Evolutionary conservation across 2,329 filamentous ascomycete species (phyloP), one percentile per base, ranked within the genome.

Genomic region (Aspergillus pseudoterreus): DNA sequence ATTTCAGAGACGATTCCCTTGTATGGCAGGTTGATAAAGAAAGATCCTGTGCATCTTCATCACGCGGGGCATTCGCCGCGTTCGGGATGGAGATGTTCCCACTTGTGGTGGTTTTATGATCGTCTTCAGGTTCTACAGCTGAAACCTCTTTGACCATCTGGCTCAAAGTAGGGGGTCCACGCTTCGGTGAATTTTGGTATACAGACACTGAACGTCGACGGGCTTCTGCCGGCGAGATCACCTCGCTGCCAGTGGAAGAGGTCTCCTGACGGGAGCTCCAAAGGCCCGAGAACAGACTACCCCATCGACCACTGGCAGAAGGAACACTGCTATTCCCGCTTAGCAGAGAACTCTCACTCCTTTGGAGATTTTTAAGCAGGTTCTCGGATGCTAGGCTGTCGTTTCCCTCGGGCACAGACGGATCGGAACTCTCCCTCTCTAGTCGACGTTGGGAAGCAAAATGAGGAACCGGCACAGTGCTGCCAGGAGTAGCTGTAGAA

Each of bases 221-320:
- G 36, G 56, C 53, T 42, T 68, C 61, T 19, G 55, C 43, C 24
- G 60, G 47, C 9, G 53, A 52, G 15, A 57, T 58, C 21, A 52
- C 45, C 19, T 61, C 63, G 41, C 54, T 50, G 10, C 73, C 68
- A 48, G 74, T 74, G 9, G 71, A 73, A 6, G 78, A 75, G 2
- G 78, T 78, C 43, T 73, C 74, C 45, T 77, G 74, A 14, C 72
- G 75, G 33, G 72, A 69, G 56, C 70, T 76, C 81, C 81, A 84
- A 51, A 83, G 74, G 2, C 75, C 75, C 51, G 78, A 82, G 58
- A 82, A 76, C 43, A 83, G 68, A 32, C 75, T 80, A 17, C 79
- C 78, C 81, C 80, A 83, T 32, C 76, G 76, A 50, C 77, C 79
- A 45, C 64, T 62, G 4, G 72, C 68, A 30, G 73, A 72, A 17